phyloP scores from a whole-genome alignment of 2,329 filamentous ascomycete species.

The Diaporthe humulicola region DNA sequence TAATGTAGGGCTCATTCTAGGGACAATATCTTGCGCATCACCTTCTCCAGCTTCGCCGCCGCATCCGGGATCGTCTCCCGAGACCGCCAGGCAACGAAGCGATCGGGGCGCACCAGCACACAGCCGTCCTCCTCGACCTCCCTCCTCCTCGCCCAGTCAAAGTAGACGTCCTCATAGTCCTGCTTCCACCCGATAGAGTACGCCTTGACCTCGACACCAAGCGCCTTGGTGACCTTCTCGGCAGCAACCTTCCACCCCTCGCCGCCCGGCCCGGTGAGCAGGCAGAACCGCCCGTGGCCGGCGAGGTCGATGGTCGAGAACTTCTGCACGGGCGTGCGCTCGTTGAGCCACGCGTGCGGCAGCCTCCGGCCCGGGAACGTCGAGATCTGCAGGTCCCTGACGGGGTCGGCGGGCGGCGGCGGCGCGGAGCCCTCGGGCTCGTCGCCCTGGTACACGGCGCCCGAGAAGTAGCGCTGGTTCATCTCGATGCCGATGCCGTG shows the following conservation, averaged over 20 bases:
- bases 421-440: slow-evolving; percentile 56
- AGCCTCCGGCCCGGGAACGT: slow-evolving; percentile 72
- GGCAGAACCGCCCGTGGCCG: slow-evolving; percentile 64
- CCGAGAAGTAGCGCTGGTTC: slow-evolving; percentile 66
- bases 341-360: slow-evolving; percentile 75
- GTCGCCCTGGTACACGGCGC: slow-evolving; percentile 59
- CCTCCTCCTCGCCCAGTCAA: slow-evolving; percentile 67
- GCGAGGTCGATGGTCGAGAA: slow-evolving; percentile 72
- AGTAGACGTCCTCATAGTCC: slow-evolving; percentile 74
- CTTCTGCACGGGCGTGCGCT: slow-evolving; percentile 55
- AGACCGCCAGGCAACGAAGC: slow-evolving; percentile 68
- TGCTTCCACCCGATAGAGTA: slow-evolving; percentile 69
- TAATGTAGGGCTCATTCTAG: slow-evolving; percentile 17
- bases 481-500: slow-evolving; percentile 71
- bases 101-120: slow-evolving; percentile 70
- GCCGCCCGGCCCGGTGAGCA: slow-evolving; percentile 69
- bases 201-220: slow-evolving; percentile 61
- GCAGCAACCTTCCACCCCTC: slow-evolving; percentile 66
- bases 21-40: slow-evolving; percentile 42
- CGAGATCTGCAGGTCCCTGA: slow-evolving; percentile 57
- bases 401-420: slow-evolving; percentile 52
- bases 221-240: slow-evolving; percentile 48
- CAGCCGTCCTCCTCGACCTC: slow-evolving; percentile 70
- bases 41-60: slow-evolving; percentile 42
- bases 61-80: slow-evolving; percentile 36